A percentile compares a stretch with the other conserved stretches of the same genome.
Evolutionary conservation across 1,284 basidiomycete genomes (phyloP).

Genomic region (Naganishia sp.): DNA sequence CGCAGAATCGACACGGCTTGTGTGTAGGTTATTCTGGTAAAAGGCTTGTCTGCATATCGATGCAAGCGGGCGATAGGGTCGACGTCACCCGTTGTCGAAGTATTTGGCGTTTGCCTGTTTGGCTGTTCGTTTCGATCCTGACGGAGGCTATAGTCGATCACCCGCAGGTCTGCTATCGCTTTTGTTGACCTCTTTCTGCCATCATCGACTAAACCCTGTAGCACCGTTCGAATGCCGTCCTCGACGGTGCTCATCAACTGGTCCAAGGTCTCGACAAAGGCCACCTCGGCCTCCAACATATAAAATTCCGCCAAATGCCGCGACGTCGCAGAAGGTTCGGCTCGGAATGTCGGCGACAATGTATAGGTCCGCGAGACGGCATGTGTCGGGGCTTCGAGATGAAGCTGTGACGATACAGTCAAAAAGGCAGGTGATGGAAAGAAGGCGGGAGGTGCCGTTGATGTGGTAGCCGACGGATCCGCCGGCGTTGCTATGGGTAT

Average conservation of each 20-base stretch:
- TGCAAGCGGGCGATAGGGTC: constrained; percentile 19
- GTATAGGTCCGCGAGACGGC: constrained; percentile 84
- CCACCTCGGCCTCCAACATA: constrained; percentile 96
- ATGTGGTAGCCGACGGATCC: constrained; percentile 12
- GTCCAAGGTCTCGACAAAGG: constrained; percentile 58
- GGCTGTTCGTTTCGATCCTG: constrained; percentile 25
- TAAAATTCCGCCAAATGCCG: constrained; percentile 97
- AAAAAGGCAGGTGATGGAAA: constrained; percentile 67
- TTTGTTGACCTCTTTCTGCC: constrained; percentile 33
- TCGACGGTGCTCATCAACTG: constrained; percentile 74
- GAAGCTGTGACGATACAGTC: constrained; percentile 92
- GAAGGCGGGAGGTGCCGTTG: constrained; percentile 46
- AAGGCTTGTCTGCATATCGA: constrained; percentile 39
- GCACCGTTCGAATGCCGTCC: constrained; percentile 52
- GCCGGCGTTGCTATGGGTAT: constrained; percentile 23
- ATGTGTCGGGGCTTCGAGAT: constrained; percentile 83
- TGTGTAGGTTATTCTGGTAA: constrained; percentile 72
- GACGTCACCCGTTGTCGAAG: background rate
- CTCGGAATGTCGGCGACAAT: constrained; percentile 87
- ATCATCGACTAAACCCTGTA: constrained; percentile 37
- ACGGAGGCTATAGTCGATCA: constrained; percentile 30
- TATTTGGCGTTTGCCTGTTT: background rate
- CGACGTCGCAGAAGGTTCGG: constrained; percentile 81
- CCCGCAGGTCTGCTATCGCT: constrained; percentile 39
- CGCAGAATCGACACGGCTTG: constrained; percentile 69